phyloP scores from a whole-genome alignment of 768 basidiomycete species.

The Galerina sulciceps region DNA sequence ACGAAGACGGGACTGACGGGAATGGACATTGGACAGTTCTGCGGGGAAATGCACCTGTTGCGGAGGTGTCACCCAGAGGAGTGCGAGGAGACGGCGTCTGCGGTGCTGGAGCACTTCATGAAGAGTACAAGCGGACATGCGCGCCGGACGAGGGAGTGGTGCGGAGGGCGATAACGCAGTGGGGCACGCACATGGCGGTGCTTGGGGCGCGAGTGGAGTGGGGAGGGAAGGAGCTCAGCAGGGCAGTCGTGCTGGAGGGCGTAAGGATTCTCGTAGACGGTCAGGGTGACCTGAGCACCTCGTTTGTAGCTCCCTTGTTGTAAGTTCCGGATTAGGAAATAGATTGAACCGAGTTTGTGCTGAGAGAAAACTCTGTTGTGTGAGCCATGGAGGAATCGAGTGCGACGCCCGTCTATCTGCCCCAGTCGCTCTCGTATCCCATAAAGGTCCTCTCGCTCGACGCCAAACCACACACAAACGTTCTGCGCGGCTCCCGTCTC shows the following conservation, averaged over 20 bases:
- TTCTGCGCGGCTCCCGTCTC: conserved; percentile 77
- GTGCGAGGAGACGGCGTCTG: conserved; percentile 37
- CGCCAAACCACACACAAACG: conserved; percentile 41
- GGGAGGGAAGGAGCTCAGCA: conserved; percentile 51
- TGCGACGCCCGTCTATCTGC: conserved; percentile 78
- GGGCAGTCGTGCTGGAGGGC: conserved; percentile 55
- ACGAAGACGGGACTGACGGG: conserved; percentile 60
- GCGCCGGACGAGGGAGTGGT: conserved; percentile 33
- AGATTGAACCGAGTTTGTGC: conserved; percentile 5
- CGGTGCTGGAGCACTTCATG: conserved; percentile 49
- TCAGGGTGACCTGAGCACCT: conserved; percentile 25
- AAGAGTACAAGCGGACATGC: conserved; percentile 40
- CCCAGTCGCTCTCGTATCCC: conserved; percentile 82
- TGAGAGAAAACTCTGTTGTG: conserved; percentile 16
- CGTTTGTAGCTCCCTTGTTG: conserved; percentile 29
- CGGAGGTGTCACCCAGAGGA: conserved; percentile 46
- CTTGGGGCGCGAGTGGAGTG: conserved; percentile 54
- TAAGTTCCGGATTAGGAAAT: conserved; percentile 5
- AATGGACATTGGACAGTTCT: conserved; percentile 67
- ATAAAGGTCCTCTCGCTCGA: conserved; percentile 79
- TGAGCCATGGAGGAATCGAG: conserved; percentile 48
- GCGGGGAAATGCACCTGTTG: conserved; percentile 59
- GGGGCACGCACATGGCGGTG: conserved; percentile 59
- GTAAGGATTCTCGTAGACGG: conserved; percentile 45
- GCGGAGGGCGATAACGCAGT: conserved; percentile 44